Evolutionary conservation across 768 basidiomycete genomes (phyloP).

Genomic region (Leccinellum luteum): DNA sequence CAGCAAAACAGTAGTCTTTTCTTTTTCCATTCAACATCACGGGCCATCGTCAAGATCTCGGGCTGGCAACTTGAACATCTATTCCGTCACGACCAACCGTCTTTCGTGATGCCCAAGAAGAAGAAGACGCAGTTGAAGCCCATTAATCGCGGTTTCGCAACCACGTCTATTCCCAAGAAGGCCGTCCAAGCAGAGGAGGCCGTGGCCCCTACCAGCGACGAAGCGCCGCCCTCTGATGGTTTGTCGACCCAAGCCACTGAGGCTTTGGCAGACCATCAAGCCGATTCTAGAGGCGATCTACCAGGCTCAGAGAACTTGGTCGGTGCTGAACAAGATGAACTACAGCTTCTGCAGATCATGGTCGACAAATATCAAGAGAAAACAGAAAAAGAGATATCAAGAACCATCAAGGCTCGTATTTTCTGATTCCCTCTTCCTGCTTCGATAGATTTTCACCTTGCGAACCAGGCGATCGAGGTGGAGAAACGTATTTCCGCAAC

Average conservation of each 20-base stretch:
- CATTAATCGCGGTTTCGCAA: constrained; percentile 73
- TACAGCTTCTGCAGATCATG: constrained; percentile 61
- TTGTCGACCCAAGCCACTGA: constrained; percentile 8
- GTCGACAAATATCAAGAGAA: constrained; percentile 86
- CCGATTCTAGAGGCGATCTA: constrained; percentile 2
- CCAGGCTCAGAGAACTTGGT: constrained; percentile 25
- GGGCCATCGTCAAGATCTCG: background rate
- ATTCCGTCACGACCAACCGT: background rate
- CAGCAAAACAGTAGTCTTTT: background rate
- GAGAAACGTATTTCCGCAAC: constrained; percentile 73
- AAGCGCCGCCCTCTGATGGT: constrained; percentile 1
- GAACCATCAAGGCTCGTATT: constrained; percentile 60
- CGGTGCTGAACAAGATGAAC: constrained; percentile 43
- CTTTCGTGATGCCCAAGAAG: constrained; percentile 67
- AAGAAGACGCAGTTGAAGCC: constrained; percentile 81
- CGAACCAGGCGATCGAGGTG: constrained; percentile 61
- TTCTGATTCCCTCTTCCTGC: background rate
- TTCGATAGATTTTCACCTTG: background rate
- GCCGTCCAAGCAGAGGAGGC: constrained; percentile 34
- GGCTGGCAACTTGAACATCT: background rate
- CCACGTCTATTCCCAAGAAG: constrained; percentile 83
- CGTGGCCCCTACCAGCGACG: constrained; percentile 8
- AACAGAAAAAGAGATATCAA: constrained; percentile 79
- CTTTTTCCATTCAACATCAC: background rate
- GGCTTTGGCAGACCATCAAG: constrained; percentile 2